Evolutionary conservation across 768 basidiomycete genomes (phyloP), one percentile per base, ranked within the genome.

Genomic region (Lanmaoa rubissima): DNA sequence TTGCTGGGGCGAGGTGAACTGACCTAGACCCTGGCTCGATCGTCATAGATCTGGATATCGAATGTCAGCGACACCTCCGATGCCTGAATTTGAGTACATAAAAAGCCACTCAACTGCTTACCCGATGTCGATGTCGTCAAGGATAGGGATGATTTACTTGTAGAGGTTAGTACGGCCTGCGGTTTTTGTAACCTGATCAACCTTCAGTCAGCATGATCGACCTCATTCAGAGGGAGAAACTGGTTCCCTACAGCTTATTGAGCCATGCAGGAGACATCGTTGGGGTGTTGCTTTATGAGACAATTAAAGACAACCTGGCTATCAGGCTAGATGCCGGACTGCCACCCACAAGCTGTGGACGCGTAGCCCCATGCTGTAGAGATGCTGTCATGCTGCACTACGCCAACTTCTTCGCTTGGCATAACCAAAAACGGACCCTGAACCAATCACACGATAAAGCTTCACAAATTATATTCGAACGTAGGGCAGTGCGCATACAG

Each of bases 51-150:
- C 63, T 61, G 8, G 35, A 24, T 17, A 14, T 54, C 21, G 21
- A 24, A 40, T 31, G 35, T 64, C 40, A 56, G 50, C 10, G 21
- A 50, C 5, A 19, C 46, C 28, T 31, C 34, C 16, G 11, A 14
- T 24, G 14, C 39, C 10, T 19, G 35, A 32, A 21, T 43, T 7
- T 5, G 11, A 53, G 4, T 3, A 12, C n/a, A 24, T 24, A 3
- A 19, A 9, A n/a, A 28, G 36, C 5, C 4, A 60, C 62, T 61
- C 62, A 60, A 63, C 60, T 62, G 51, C 6, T 57, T 47, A 7
- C 28, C 34, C 11, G 48, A 32, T 40, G n/a, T 26, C 31, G 48
- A 63, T 26, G 41, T 5, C 9, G 36, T 16, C 24, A 24, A 38
- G 16, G 45, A 43, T 13, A 35, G 14, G 19, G 61, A 47, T 9